Conservation (phyloP, 2,329 filamentous ascomycete genomes). For the Cadophora sp. region DNA sequence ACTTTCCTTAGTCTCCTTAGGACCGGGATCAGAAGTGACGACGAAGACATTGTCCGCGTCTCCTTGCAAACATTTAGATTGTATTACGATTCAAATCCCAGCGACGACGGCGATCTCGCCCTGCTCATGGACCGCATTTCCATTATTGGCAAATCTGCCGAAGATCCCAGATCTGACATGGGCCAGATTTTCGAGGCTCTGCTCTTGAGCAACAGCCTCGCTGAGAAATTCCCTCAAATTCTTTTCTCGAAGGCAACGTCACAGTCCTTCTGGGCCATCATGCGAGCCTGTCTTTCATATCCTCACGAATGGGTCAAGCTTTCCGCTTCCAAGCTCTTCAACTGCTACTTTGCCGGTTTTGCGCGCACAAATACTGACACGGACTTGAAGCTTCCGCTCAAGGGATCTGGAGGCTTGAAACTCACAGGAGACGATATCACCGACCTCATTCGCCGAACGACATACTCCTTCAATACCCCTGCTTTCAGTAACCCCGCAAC, state of each 20-base stretch:
- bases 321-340: slow-evolving; percentile 75
- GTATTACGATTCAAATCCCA: slow-evolving; percentile 75
- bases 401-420: slow-evolving; percentile 73
- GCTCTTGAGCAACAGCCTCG: slow-evolving; percentile 71
- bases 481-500: slow-evolving; percentile 77
- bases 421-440: slow-evolving; percentile 70
- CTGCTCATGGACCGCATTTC: slow-evolving; percentile 60
- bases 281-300: slow-evolving; percentile 74
- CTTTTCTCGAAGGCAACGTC: slow-evolving; percentile 64
- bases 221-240: slow-evolving; percentile 67
- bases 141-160: slow-evolving; percentile 57
- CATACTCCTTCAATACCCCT: slow-evolving; percentile 64
- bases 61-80: slow-evolving; percentile 83
- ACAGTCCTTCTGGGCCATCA: slow-evolving; percentile 71
- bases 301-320: slow-evolving; percentile 78
- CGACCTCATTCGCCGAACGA: slow-evolving; percentile 59
- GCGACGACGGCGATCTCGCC: slow-evolving; percentile 62
- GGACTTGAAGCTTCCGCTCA: slow-evolving; percentile 65
- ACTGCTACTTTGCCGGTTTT: slow-evolving; percentile 81
- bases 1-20: slow-evolving; percentile 75
- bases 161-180: slow-evolving; percentile 65
- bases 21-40: slow-evolving; percentile 77
- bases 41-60: slow-evolving; percentile 72
- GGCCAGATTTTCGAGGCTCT: slow-evolving; percentile 79
- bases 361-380: slow-evolving; percentile 65